phyloP scores from a whole-genome alignment of 2,329 filamentous ascomycete genomes.

The Myrmaecium sp. region DNA sequence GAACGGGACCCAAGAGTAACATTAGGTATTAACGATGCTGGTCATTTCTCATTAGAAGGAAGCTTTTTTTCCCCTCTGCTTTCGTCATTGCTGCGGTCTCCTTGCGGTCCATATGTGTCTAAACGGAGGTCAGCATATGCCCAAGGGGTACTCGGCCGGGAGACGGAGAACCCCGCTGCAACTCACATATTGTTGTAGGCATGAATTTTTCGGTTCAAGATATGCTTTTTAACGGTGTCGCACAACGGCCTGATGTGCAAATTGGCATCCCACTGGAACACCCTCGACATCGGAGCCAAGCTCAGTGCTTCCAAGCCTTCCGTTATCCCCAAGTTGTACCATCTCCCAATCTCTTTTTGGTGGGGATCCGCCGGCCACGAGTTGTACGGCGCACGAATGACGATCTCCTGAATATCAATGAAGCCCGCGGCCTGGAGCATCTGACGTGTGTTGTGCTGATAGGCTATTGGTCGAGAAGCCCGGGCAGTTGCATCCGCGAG shows the following conservation, averaged over 20 bases:
- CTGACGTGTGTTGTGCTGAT: conserved; percentile 42
- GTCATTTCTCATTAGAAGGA: too few relatives aligned
- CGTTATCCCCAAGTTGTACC: conserved; percentile 67
- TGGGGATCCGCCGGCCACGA: conserved; percentile 51
- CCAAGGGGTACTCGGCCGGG: conserved; percentile 10
- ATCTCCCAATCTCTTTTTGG: conserved; percentile 53
- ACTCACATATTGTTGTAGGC: conserved; percentile 66
- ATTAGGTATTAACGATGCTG: conserved; percentile 7
- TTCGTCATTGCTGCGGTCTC: conserved; percentile 23
- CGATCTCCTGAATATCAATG: conserved; percentile 56
- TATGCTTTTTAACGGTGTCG: conserved; percentile 46
- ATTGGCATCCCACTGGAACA: conserved; percentile 41
- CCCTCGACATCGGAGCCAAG: conserved; percentile 53
- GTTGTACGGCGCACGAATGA: conserved; percentile 55
- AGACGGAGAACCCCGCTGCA: conserved; percentile 4
- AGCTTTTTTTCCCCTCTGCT: background rate
- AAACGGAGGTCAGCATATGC: conserved; percentile 2
- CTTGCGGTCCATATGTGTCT: conserved; percentile 33
- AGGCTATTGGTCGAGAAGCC: conserved; percentile 47
- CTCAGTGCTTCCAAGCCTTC: conserved; percentile 59
- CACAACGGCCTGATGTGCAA: conserved; percentile 45
- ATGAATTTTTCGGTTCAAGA: conserved; percentile 49
- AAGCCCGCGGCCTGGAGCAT: conserved; percentile 58
- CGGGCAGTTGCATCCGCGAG: conserved; percentile 51
- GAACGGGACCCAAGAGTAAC: too few relatives aligned